Conservation (phyloP, 2,329 filamentous ascomycete genomes). For the Colletotrichum echinochloae region DNA sequence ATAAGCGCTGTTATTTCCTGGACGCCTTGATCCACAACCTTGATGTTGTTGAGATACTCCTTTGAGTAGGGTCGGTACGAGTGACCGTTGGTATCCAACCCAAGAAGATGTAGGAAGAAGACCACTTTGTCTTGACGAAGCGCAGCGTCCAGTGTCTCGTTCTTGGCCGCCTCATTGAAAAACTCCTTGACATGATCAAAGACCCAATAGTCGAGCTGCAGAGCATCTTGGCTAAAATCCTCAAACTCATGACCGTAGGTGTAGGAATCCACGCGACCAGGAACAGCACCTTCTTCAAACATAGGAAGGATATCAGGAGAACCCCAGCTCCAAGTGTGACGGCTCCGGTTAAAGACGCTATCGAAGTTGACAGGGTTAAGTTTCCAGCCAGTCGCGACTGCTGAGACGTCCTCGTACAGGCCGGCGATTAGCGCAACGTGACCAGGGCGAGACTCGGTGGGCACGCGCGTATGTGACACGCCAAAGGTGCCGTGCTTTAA, state of each 20-base stretch:
- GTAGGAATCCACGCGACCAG: conserved; percentile 87
- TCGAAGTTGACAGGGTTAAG: conserved; percentile 98
- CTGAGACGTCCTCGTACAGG: conserved; percentile 96
- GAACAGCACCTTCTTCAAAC: conserved; percentile 93
- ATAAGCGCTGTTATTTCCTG: conserved; percentile 85
- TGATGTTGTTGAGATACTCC: conserved; percentile 94
- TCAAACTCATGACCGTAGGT: conserved; percentile 87
- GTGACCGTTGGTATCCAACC: conserved; percentile 92
- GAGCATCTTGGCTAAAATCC: conserved; percentile 88
- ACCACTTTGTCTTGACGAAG: conserved; percentile 88
- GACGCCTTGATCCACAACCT: conserved; percentile 92
- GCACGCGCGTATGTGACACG: conserved; percentile 95
- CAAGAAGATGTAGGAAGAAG: conserved; percentile 94
- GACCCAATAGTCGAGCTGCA: conserved; percentile 90
- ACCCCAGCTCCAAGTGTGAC: conserved; percentile 99
- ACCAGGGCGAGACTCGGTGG: conserved; percentile 94
- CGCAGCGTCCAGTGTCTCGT: conserved; percentile 78
- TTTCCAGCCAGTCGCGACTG: conserved; percentile 98
- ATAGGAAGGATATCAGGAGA: conserved; percentile 97
- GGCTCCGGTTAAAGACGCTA: conserved; percentile 96
- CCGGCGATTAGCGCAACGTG: conserved; percentile 98
- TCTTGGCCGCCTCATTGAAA: conserved; percentile 82
- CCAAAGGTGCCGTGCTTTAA: conserved; percentile 94
- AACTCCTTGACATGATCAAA: conserved; percentile 93
- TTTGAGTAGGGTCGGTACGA: conserved; percentile 89